These are phyloP conservation scores for Colletotrichum sp. DNA, from an alignment of 2,329 filamentous ascomycete species.

Conservation along the genomic window DNA sequence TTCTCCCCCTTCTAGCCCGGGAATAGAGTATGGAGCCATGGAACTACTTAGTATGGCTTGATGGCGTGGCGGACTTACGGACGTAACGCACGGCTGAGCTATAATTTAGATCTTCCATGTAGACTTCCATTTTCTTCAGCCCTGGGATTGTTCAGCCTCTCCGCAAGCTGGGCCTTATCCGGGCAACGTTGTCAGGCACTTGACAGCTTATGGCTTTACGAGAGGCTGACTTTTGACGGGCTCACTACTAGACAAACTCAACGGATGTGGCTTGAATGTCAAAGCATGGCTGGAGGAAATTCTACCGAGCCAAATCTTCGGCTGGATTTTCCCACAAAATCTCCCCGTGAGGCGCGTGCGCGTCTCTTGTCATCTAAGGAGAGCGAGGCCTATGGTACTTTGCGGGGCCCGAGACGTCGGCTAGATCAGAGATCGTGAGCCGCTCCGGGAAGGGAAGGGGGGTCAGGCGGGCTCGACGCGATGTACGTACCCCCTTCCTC, in stretches of 20 bases:
- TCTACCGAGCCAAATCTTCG: background rate
- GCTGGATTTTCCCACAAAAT: background rate
- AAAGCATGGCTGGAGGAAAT: background rate
- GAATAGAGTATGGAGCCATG: background rate
- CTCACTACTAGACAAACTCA: background rate
- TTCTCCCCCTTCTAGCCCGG: background rate
- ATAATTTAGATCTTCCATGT: background rate
- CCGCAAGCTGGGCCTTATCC: background rate
- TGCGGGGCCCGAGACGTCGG: constrained; percentile 16
- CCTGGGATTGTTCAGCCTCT: background rate
- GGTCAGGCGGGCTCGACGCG: background rate
- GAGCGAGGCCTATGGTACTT: background rate
- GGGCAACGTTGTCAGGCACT: background rate
- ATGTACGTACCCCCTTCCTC: background rate
- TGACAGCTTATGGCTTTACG: background rate
- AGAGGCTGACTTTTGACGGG: background rate
- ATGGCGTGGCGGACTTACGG: background rate
- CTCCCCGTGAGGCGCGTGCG: background rate
- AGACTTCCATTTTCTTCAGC: background rate
- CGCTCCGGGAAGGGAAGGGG: background rate
- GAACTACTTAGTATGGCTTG: background rate
- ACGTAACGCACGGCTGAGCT: background rate
- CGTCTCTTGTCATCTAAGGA: background rate
- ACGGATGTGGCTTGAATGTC: background rate
- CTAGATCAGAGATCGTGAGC: constrained; percentile 22